Conservation (phyloP, 331 rosid genomes). For the Acacia concinna region DNA sequence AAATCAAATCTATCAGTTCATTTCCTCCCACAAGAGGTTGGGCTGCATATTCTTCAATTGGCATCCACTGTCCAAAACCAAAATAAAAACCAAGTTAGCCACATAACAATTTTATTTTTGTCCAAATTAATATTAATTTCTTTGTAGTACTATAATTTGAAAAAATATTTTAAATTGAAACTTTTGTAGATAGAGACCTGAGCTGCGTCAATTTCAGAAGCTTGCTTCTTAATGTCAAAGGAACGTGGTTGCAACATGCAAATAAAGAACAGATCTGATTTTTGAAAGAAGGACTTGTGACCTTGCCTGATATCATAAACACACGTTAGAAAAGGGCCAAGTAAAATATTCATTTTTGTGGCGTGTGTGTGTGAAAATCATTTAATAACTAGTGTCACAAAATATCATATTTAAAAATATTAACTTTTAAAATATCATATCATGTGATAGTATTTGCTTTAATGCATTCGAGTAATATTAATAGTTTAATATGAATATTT, state of each 20-base stretch:
- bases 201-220: conserved; percentile 68
- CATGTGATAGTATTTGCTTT: neutral
- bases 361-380: neutral
- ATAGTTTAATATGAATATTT: neutral
- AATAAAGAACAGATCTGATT: conserved; percentile 66
- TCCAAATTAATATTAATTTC: neutral
- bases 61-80: conserved; percentile 68
- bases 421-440: neutral
- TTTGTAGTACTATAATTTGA: neutral
- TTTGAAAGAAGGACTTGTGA: conserved; percentile 59
- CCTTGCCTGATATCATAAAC: conserved; percentile 55
- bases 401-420: no score
- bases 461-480: no score
- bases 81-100: neutral
- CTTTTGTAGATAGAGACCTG: conserved; percentile 36
- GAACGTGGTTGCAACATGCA: conserved; percentile 72
- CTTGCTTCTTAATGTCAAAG: conserved; percentile 56
- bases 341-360: neutral
- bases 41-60: conserved; percentile 66
- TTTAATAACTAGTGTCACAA: neutral
- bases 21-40: conserved; percentile 59
- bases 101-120: neutral
- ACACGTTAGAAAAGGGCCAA: neutral
- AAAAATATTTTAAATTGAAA: neutral
- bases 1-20: conserved; percentile 45